Percentiles rank a stretch among this genome's conserved stretches.
phyloP scores from a whole-genome alignment of 2,329 filamentous ascomycete species.

The Periconia sp. region DNA sequence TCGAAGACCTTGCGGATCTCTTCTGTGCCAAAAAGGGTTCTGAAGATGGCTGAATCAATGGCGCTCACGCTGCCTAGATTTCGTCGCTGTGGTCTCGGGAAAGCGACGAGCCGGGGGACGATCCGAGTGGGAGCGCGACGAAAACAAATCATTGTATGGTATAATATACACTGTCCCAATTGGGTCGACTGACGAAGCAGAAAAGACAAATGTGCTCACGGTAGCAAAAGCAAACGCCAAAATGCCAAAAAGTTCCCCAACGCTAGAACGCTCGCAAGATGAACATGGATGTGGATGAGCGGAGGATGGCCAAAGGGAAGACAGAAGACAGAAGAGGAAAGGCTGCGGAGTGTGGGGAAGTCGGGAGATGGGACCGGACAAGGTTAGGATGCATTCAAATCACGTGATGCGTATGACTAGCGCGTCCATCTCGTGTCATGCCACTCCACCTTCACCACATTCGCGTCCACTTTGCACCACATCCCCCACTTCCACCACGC shows the following conservation, averaged over 20 bases:
- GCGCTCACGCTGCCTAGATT: constrained; percentile 36
- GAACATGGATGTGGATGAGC: background rate
- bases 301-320: constrained; percentile 6
- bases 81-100: constrained; percentile 18
- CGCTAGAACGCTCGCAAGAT: constrained; percentile 9
- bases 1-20: constrained; percentile 55
- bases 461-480: background rate
- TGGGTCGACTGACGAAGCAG: background rate
- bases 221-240: constrained; percentile 5
- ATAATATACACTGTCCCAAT: background rate
- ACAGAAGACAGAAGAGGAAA: constrained; percentile 21
- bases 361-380: too few relatives aligned
- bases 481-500: background rate
- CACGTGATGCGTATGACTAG: background rate
- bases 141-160: constrained; percentile 30
- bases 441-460: background rate
- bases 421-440: background rate
- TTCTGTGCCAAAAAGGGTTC: constrained; percentile 55
- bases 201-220: constrained; percentile 1
- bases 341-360: constrained; percentile 32
- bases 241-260: background rate
- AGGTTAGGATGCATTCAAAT: background rate
- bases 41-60: constrained; percentile 55
- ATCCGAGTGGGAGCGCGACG: constrained; percentile 25
- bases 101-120: constrained; percentile 17